Conservation (phyloP, 768 basidiomycete genomes). For the Hericium coralloides region DNA sequence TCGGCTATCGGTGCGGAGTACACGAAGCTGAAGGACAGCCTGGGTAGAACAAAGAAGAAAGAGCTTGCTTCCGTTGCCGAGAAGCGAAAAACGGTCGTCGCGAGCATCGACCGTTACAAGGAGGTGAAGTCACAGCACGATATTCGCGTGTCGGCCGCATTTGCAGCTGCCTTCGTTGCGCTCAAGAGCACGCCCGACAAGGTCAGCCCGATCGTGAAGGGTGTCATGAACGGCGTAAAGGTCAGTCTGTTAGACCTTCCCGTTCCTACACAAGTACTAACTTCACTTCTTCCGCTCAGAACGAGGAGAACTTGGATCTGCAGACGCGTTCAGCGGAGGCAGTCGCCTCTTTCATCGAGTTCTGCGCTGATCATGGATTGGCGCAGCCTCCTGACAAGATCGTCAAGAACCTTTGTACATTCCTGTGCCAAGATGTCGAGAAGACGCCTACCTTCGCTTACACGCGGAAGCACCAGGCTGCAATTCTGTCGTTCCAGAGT, state of each 20-base stretch:
- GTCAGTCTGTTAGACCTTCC: conserved; percentile 27
- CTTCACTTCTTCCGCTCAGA: conserved; percentile 32
- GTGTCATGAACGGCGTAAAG: conserved; percentile 97
- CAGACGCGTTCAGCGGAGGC: conserved; percentile 83
- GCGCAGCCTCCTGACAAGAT: conserved; percentile 91
- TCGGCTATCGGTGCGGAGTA: conserved; percentile 64
- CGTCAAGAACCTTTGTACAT: conserved; percentile 93
- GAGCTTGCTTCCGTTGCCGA: conserved; percentile 69
- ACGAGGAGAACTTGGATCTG: conserved; percentile 81
- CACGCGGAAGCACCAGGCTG: conserved; percentile 49
- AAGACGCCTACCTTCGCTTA: conserved; percentile 85
- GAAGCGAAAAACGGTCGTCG: conserved; percentile 56
- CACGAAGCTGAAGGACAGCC: conserved; percentile 59
- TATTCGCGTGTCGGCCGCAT: conserved; percentile 77
- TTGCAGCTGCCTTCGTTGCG: conserved; percentile 87
- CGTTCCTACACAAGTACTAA: too few relatives aligned
- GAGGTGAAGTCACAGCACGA: conserved; percentile 83
- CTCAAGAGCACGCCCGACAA: conserved; percentile 83
- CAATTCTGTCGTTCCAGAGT: conserved; percentile 68
- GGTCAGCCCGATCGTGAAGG: conserved; percentile 93
- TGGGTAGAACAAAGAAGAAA: conserved; percentile 73
- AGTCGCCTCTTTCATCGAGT: conserved; percentile 82
- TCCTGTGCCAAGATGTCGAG: conserved; percentile 86
- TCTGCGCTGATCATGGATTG: conserved; percentile 66
- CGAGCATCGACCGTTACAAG: conserved; percentile 69